Conservation (phyloP, 257 asterid species). For the Phtheirospermum japonicum region DNA sequence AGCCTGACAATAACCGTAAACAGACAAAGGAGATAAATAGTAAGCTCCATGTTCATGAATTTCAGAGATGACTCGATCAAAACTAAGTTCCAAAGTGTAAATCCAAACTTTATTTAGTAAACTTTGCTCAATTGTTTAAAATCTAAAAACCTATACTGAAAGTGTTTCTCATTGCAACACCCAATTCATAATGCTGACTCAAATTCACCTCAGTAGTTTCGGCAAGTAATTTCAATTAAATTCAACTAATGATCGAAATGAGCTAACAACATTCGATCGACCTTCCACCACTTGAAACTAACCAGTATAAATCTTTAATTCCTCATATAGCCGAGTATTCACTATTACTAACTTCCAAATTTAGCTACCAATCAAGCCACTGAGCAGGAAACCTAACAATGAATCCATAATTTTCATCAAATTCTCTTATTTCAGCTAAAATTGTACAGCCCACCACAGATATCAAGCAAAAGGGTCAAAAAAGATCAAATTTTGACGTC, state of each 20-base stretch:
- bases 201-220: not conserved
- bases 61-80: conserved; percentile 19
- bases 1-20: conserved; percentile 45
- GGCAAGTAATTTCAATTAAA: not conserved
- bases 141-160: not conserved
- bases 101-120: too few relatives aligned
- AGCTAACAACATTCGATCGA: conserved; percentile 12
- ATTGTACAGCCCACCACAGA: conserved; percentile 3
- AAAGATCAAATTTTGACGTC: not conserved
- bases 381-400: not conserved
- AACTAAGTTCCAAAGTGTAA: not conserved
- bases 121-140: too few relatives aligned
- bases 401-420: too few relatives aligned
- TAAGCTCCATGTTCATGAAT: conserved; percentile 8
- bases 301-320: too few relatives aligned
- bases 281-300: not conserved
- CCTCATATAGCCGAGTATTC: too few relatives aligned
- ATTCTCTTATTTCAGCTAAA: conserved; percentile 14
- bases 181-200: not conserved
- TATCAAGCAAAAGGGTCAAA: conserved; percentile 2
- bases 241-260: not conserved
- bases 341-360: too few relatives aligned
- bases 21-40: conserved; percentile 11
- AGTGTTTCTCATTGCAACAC: not conserved
- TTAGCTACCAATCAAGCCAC: too few relatives aligned